Base-by-base conservation (phyloP, 23 red algal genomes). In the Gracilaria domingensis region DNA sequence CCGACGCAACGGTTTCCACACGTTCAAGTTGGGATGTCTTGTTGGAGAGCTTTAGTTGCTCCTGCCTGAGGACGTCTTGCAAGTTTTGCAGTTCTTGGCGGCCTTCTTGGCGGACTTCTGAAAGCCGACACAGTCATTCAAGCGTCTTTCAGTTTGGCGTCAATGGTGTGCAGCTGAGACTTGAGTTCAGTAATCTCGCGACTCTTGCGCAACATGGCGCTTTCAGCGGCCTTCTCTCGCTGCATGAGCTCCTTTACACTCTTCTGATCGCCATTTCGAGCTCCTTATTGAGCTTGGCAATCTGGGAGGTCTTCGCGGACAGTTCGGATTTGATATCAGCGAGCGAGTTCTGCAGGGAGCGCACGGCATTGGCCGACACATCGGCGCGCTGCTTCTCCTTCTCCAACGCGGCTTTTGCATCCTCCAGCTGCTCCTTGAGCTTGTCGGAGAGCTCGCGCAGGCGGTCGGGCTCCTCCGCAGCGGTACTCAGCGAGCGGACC, bases 161-260 rank as follows among this genome's bases (percentile, higher is more conserved):
- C 72, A 55, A 78, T 55, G 35, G 33, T 23, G 3, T 37, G 37
- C 35, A 89, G 30, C 23, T 78, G 69, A 59, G 69, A 58, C 25
- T 89, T 78, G 14, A 89, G 35, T 39, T 89, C 86, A 42, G 50
- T 49, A 28, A 89, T 89, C 74, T 89, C 86, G 13, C 86, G 58
- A 39, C 51, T 56, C 34, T 89, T 89, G 24, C 86, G 58, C 57
- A 89, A 80, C 86, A 89, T 79, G 51, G 86, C 86, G 34, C 86
- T 89, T 25, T 89, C 86, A 16, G 86, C 86, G 36, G 86, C 86
- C 72, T 89, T 89, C 32, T 89, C 86, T 51, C 86, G 23, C 72
- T 78, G 50, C 70, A 89, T 78, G 62, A 89, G 51, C 25, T 89
- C 86, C 53, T 80, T 65, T 8, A 89, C 86, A 66, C 74, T 80